Percentiles rank a stretch among this genome's conserved stretches.
phyloP scores from a whole-genome alignment of 352 stramenopile species.

The Phytophthora constricta region DNA sequence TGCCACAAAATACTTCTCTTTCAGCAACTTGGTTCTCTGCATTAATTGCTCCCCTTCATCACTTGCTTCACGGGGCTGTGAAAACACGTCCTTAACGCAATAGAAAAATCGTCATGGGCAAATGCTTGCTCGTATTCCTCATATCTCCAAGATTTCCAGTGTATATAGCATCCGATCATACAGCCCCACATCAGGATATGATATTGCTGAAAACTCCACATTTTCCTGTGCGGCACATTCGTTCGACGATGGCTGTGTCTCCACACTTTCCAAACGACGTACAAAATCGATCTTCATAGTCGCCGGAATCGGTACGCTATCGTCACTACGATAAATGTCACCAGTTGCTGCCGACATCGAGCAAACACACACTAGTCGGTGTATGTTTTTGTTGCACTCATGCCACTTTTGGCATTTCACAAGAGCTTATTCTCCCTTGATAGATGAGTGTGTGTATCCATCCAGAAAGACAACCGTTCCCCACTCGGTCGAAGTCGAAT shows the following conservation, averaged over 20 bases:
- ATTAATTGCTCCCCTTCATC: too few species aligned
- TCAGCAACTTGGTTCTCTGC: too few species aligned
- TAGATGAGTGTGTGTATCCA: slow-evolving; percentile 5
- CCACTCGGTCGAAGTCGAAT: background rate
- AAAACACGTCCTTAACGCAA: too few species aligned
- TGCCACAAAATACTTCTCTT: too few species aligned
- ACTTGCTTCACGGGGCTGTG: too few species aligned
- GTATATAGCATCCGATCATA: slow-evolving; percentile 5
- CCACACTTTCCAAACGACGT: too few species aligned
- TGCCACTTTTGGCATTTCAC: slow-evolving; percentile 20
- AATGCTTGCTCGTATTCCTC: slow-evolving; percentile 14
- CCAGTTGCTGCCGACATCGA: slow-evolving; percentile 20
- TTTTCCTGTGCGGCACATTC: too few species aligned
- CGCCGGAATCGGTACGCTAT: slow-evolving; percentile 1
- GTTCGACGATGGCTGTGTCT: too few species aligned
- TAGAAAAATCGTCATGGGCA: too few species aligned
- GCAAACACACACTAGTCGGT: slow-evolving; percentile 24
- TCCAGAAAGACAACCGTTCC: slow-evolving; percentile 21
- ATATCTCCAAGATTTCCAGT: slow-evolving; percentile 14
- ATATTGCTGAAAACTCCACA: slow-evolving; percentile 1
- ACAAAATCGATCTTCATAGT: slow-evolving; percentile 3
- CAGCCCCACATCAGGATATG: slow-evolving; percentile 8
- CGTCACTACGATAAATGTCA: slow-evolving; percentile 13
- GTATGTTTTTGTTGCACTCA: slow-evolving; percentile 19
- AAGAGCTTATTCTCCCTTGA: slow-evolving; percentile 6